Base-by-base conservation (phyloP, 78 protist species). In the Paulinella micropora region DNA sequence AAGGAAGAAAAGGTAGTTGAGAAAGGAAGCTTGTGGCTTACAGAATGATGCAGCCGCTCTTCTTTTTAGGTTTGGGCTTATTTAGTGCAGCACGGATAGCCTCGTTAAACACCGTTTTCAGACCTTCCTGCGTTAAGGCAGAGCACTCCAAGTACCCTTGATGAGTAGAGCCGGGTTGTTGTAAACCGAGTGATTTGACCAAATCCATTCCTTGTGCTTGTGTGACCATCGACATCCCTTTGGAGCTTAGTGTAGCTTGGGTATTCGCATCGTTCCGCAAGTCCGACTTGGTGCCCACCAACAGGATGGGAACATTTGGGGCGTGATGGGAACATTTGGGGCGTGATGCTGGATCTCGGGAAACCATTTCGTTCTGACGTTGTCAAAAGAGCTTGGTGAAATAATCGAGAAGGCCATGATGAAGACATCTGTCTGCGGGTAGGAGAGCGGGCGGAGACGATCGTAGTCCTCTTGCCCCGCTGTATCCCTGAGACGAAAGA, bases 391-490 rank as follows among this genome's bases (percentile, higher is more conserved):
- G 2, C 94, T 37, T 3, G 92, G 94, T 26, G 90, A 81, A 77
- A 92, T 90, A 79, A 95, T 88, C 2, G 95, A 92, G 84, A 92
- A 98, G 92, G 96, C 94, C 40, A 98, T 90, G 26, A 96, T 91
- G 83, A 98, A 92, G 35, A 96, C 98, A 79, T 96, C 96, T 34
- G 98, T 96, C 38, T 96, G 94, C 34, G 91, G 91, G 89, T 91
- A 91, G 37, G 83, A 40, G 15, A 91, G 86, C 31, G 98, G 98
- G 35, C 99, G 86, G 36, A 98, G 95, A 0, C 98, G 92, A 85
- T 97, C 99, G 90, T 96, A 98, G 39, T 95, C 97, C 77, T 97
- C 99, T 93, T 96, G 97, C 94, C 97, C 83, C 88, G 79, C 88
- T 34, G 41, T 86, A 31, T 86, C 69, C 98, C 98, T n/a, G n/a